A percentile compares a stretch with the other conserved stretches of the same genome.
Evolutionary conservation across 768 basidiomycete genomes (phyloP).

Genomic region (Phanerodontia chrysosporium): DNA sequence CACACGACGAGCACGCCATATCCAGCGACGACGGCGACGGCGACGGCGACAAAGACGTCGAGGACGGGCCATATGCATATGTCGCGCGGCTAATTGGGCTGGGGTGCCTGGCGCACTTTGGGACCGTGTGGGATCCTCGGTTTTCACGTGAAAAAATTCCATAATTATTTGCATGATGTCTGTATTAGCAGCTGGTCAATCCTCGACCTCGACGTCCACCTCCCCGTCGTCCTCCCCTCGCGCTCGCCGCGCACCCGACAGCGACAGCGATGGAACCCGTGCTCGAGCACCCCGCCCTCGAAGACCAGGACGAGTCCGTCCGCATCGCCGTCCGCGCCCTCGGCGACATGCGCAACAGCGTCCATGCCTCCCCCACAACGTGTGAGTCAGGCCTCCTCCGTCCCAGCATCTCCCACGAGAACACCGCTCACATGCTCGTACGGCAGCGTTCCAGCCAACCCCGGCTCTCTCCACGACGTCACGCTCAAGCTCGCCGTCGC

Average conservation of each 20-base stretch:
- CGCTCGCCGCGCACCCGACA: not conserved
- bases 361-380: constrained; percentile 20
- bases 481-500: constrained; percentile 28
- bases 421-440: not conserved
- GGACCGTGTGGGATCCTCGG: not conserved
- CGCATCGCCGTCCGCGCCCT: constrained; percentile 75
- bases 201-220: not conserved
- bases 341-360: constrained; percentile 68
- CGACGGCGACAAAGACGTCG: not conserved
- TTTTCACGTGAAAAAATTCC: constrained; percentile 7
- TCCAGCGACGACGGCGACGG: no score
- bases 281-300: constrained; percentile 27
- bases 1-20: not conserved
- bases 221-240: not conserved
- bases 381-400: constrained; percentile 20
- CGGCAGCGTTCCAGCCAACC: constrained; percentile 30
- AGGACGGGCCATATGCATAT: not conserved
- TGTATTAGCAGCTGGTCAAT: not conserved
- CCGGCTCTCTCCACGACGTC: constrained; percentile 31
- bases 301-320: constrained; percentile 69
- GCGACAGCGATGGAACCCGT: constrained; percentile 10
- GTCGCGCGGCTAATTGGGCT: not conserved
- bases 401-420: not conserved
- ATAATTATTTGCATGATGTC: constrained; percentile 1
- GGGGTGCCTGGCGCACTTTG: not conserved